Base-by-base conservation (phyloP, 2,329 filamentous ascomycete species). In the Tolypocladium pustulatum region DNA sequence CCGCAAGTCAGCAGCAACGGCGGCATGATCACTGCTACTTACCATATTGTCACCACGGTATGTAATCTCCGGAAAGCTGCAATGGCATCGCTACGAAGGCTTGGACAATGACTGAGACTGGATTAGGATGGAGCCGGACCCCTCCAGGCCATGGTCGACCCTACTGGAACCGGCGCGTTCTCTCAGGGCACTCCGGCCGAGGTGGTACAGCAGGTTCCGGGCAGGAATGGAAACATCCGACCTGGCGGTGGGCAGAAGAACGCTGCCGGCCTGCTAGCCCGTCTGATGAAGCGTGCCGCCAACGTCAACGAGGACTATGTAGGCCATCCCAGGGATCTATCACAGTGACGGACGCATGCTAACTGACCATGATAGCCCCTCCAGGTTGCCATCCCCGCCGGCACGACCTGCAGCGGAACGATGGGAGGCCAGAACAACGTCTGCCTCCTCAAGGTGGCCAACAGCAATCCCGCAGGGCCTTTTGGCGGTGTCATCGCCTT, bases 381-480 rank as follows among this genome's bases (percentile, higher is more conserved):
- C 49, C 64, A 67, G n/a, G 70, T 73, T 22, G 57, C 65, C 10
- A 66, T 75, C 10, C 74, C 75, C 6, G 71, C 68, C 41, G 73
- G 72, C 22, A 74, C 69, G 32, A 70, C 62, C n/a, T 77, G 75
- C 66, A 67, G 63, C 0, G 75, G 75, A 15, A 68, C 68, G 9
- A 60, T 74, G 25, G 68, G 62, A 20, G 68, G 69, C 43, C 56
- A 68, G 61, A 37, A 55, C 4, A 72, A 73, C 58, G 72, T 76
- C 58, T 78, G 75, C 66, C 65, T 76, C 32, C 68, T 75, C 63
- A 76, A 76, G 70, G 71, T 78, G 59, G 73, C 72, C 58, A 77
- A 77, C 67, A 65, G 64, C 57, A 73, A 73, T 64, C 59, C 59
- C 13, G 72, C 71, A 3, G 75, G 75, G 0, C 75, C 75, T 7